Conservation (phyloP, 352 stramenopile species). For the Phytopythium mirpurense region DNA sequence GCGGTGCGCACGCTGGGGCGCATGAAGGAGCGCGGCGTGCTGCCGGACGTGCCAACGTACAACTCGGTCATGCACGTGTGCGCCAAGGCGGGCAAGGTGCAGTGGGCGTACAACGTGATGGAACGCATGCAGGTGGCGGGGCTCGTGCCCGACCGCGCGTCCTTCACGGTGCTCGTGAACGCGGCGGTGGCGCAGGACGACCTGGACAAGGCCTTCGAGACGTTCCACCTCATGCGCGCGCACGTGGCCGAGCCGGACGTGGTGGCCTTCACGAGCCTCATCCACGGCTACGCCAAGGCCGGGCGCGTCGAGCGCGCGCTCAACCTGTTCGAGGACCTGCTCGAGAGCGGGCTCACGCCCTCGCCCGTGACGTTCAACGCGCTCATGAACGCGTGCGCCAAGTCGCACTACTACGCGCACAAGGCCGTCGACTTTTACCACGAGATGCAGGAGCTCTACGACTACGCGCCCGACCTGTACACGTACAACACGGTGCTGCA, state of each 20-base stretch:
- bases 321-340: constrained; percentile 72
- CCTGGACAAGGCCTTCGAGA: constrained; percentile 79
- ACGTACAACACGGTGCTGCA: constrained; percentile 79
- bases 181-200: constrained; percentile 65
- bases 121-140: constrained; percentile 82
- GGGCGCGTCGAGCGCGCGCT: constrained; percentile 70
- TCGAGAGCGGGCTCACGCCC: constrained; percentile 62
- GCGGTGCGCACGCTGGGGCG: constrained; percentile 68
- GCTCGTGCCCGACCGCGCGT: constrained; percentile 52
- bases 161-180: constrained; percentile 81
- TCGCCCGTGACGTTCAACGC: constrained; percentile 72
- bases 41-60: constrained; percentile 52
- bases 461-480: constrained; percentile 69
- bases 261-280: constrained; percentile 65
- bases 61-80: constrained; percentile 86
- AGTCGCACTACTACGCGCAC: constrained; percentile 82
- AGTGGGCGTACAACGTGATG: constrained; percentile 83
- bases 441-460: constrained; percentile 85
- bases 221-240: constrained; percentile 79
- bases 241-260: constrained; percentile 65
- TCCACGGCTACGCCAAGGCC: constrained; percentile 70
- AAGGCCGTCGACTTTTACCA: constrained; percentile 84
- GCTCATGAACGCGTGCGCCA: constrained; percentile 77
- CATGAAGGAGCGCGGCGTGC: constrained; percentile 73
- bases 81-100: constrained; percentile 47